These are phyloP conservation scores for Ophiostoma sp. DNA, from an alignment of 2,329 filamentous ascomycete genomes.

Conservation along the genomic window DNA sequence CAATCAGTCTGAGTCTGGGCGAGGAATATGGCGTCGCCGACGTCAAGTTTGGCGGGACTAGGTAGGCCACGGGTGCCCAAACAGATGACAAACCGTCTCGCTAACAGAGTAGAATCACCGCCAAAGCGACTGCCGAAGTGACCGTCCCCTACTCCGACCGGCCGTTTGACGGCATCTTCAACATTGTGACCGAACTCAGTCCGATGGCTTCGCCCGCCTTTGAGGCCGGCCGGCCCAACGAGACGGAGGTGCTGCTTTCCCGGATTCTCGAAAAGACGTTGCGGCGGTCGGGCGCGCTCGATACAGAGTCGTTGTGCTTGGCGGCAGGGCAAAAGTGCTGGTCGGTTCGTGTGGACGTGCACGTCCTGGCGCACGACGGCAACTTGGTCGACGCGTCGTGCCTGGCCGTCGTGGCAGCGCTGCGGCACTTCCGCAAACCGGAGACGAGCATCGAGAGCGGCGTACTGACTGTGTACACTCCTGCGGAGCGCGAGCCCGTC, in stretches of 20 bases:
- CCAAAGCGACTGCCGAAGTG: slow-evolving; percentile 84
- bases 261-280: slow-evolving; percentile 92
- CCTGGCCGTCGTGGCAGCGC: slow-evolving; percentile 80
- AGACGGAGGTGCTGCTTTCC: slow-evolving; percentile 81
- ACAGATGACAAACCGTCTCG: neutral
- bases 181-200: slow-evolving; percentile 84
- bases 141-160: slow-evolving; percentile 82
- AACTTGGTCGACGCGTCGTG: slow-evolving; percentile 85
- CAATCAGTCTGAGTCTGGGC: slow-evolving; percentile 76
- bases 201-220: slow-evolving; percentile 91
- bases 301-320: slow-evolving; percentile 94
- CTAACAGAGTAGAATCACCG: slow-evolving; percentile 64
- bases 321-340: slow-evolving; percentile 89
- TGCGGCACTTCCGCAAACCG: slow-evolving; percentile 88
- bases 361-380: slow-evolving; percentile 88
- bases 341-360: slow-evolving; percentile 85
- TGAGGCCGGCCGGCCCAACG: slow-evolving; percentile 79
- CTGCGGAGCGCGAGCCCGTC: slow-evolving; percentile 85
- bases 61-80: slow-evolving; percentile 49
- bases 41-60: slow-evolving; percentile 85
- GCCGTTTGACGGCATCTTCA: slow-evolving; percentile 94
- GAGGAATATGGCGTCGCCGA: slow-evolving; percentile 90
- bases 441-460: slow-evolving; percentile 87
- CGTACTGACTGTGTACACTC: slow-evolving; percentile 77
- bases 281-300: slow-evolving; percentile 85